Base-by-base conservation (phyloP, 164 flowering plant genomes). In the Liquidambar formosana region DNA sequence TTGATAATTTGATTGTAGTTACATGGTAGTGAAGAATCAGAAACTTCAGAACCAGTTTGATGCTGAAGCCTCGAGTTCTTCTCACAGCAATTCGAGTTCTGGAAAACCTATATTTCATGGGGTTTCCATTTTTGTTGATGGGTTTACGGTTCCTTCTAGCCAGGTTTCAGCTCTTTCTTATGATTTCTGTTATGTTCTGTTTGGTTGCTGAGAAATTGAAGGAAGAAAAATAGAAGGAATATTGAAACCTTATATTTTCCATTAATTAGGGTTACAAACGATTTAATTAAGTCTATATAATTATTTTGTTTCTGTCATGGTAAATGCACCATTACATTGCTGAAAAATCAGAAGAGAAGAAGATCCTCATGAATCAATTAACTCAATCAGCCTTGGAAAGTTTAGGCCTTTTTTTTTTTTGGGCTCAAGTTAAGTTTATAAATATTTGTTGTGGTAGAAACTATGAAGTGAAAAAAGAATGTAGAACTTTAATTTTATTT, bases 101-200 rank as follows among this genome's bases (percentile, higher is more conserved):
- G 79, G 57, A 44, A 87, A 80, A 28, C 76, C 78, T 63, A 77
- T 95, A 49, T 95, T 95, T 78, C 76, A 74, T 2, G 96, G 97
- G 18, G 85, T 95, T 62, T 86, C 99, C 1, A 88, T 95, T 27
- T 95, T 93, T 75, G 96, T 95, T 21, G 96, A 95, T 71, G 98
- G 99, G 68, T 93, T 86, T 70, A 93, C 98, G 0, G 64, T 90
- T 77, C 99, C 97, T 61, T 90, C 99, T 12, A 87, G 83, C 70
- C 96, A 92, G 98, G 98, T 91, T 74, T 64, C 61, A 16, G 10
- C 3, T 1, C 21, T 1, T 22, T 43, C 6, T 59, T 11, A 10
- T 65, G 10, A 0, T 33, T 15, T 27, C 12, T 47, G 3, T 26
- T 46, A 2, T 23, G 6, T 38, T 28, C 3, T 10, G 6, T 25